A percentile compares a stretch with the other conserved stretches of the same genome.
Conservation (phyloP, 192 early-diverging fungal genomes). For the Backusella australiensis region DNA sequence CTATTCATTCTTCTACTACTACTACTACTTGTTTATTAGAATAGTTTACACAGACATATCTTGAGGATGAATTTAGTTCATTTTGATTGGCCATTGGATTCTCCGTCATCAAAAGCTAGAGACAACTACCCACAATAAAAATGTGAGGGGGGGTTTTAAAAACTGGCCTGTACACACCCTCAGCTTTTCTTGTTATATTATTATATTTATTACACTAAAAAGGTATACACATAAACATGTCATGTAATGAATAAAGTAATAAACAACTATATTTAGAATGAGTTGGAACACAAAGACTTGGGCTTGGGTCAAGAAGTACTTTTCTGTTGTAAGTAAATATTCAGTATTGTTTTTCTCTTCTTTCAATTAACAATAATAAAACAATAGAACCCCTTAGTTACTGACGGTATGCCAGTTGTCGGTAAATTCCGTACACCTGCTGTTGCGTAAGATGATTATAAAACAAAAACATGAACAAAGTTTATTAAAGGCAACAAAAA, state of each 20-base stretch:
- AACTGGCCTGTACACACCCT: not conserved
- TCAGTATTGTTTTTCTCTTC: not conserved
- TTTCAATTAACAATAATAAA: not conserved
- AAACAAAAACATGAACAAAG: not conserved
- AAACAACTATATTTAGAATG: not conserved
- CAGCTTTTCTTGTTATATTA: not conserved
- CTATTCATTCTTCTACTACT: no score
- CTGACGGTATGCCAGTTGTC: conserved; percentile 63
- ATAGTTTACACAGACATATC: no score
- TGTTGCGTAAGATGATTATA: conserved; percentile 45
- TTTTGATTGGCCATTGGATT: not conserved
- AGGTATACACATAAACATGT: not conserved
- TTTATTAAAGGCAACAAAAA: not conserved
- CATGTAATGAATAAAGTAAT: not conserved
- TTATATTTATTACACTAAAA: conserved; percentile 9
- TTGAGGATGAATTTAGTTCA: not conserved
- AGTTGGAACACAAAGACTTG: conserved; percentile 39
- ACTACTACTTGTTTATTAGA: no score
- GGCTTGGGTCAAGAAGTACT: conserved; percentile 43
- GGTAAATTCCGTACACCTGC: conserved; percentile 70
- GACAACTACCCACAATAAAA: not conserved
- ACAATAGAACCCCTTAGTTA: conserved; percentile 57
- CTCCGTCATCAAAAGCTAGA: not conserved
- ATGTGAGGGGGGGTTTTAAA: not conserved
- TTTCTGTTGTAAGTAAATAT: conserved; percentile 41